Conservation (phyloP, 2,329 filamentous ascomycete genomes). For the Domatiomyces globalis region DNA sequence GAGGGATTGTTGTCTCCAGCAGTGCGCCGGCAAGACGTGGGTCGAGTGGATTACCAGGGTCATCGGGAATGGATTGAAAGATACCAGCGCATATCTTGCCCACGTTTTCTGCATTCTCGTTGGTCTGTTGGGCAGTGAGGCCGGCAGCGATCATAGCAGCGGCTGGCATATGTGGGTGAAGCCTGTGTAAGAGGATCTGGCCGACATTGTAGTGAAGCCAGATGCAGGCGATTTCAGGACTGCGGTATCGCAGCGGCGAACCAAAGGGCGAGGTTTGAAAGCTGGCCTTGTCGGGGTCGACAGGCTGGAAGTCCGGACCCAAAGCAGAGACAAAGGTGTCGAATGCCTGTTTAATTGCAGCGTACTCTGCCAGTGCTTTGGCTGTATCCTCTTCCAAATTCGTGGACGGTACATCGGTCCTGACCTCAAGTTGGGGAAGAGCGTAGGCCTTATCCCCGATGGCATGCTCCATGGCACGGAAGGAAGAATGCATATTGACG, state of each 20-base stretch:
- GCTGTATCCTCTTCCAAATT: constrained; percentile 50
- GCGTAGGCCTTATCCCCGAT: constrained; percentile 23
- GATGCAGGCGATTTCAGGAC: constrained; percentile 71
- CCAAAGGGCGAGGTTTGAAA: constrained; percentile 63
- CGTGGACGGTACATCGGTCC: constrained; percentile 19
- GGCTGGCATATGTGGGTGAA: constrained; percentile 81
- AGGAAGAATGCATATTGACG: constrained; percentile 36
- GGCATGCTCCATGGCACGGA: constrained; percentile 35
- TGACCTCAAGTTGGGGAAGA: constrained; percentile 23
- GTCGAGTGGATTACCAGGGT: constrained; percentile 40
- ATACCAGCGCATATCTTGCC: constrained; percentile 68
- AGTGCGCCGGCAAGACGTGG: constrained; percentile 67
- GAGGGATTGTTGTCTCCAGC: constrained; percentile 64
- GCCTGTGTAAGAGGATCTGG: constrained; percentile 64
- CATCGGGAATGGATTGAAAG: constrained; percentile 24
- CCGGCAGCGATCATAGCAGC: constrained; percentile 77
- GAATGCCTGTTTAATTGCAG: constrained; percentile 32
- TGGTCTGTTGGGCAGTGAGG: constrained; percentile 59
- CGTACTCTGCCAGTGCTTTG: constrained; percentile 67
- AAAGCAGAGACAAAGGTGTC: constrained; percentile 42
- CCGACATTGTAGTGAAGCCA: constrained; percentile 83
- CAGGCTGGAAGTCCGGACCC: constrained; percentile 60
- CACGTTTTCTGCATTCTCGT: constrained; percentile 55
- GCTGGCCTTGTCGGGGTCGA: constrained; percentile 51
- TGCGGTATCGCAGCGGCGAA: constrained; percentile 63